Evolutionary conservation across 2,329 filamentous ascomycete species (phyloP), one percentile per base, ranked within the genome.

Genomic region (Ascochyta fabae): DNA sequence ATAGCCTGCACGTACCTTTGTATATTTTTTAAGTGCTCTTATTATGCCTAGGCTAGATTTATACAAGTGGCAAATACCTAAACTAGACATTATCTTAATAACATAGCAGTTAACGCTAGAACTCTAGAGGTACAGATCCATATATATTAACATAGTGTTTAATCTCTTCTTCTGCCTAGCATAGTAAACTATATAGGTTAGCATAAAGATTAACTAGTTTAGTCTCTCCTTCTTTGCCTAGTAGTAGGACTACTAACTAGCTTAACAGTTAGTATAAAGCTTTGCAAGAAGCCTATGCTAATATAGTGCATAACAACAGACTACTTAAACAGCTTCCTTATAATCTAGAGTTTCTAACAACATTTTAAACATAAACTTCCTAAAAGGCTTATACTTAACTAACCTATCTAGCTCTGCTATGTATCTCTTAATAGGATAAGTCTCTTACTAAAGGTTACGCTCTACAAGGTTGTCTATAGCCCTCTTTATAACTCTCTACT

Each of bases 301-400:
- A 10, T 34, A 1, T 1, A n/a, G 33, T 13, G 7, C 3, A 5
- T 13, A 13, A n/a, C 1, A 13, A 3, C 1, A n/a, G 4, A 34
- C 13, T n/a, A 34, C 33, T 13, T n/a, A 13, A n/a, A 34, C 1
- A 34, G 10, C 33, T 13, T 34, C 2, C 1, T 34, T 5, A 6
- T 1, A 34, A 13, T 34, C 3, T 34, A 34, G 4, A 3, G 12
- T 34, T n/a, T 34, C 10, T 10, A n/a, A 10, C 1, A n/a, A 10
- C 1, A 34, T 34, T 5, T 34, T n/a, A 34, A 13, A 34, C 4
- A 3, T 34, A n/a, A 34, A 34, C 7, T 13, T 34, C 1, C 33
- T n/a, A 34, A 13, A 34, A 5, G 10, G 33, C 33, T 34, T n/a
- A 6, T 34, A 1, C 33, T 10, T n/a, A 34, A 34, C 33, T 10